Base-by-base conservation (phyloP, 139 green algal genomes). In the Chlorella sorokiniana region DNA sequence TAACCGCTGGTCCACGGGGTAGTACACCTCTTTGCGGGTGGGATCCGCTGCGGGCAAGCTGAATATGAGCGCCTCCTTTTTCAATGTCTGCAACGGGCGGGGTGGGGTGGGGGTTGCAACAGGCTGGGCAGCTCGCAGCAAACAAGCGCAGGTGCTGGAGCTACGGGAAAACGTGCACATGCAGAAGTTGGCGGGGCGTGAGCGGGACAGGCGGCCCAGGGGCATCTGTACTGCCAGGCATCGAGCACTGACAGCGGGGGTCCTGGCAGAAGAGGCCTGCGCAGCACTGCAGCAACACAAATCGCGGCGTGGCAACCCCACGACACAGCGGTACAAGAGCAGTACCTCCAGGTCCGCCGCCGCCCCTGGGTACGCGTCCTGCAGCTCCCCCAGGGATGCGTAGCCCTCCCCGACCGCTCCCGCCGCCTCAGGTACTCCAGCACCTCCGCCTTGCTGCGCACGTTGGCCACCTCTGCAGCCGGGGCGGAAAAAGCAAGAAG, bases 21-120 rank as follows among this genome's bases (percentile, higher is more conserved):
- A 88, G 48, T 82, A 64, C n/a, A 88, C 84, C 42, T 88, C 84
- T 18, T 72, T 68, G 25, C 74, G 45, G 4, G 78, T 27, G 27
- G 70, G 42, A 27, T 88, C 76, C 14, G 41, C 76, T 11, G 63
- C 69, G n/a, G 71, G 52, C 63, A 88, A 61, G 37, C 71, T 56
- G 1, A 80, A 44, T 23, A 88, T 29, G 31, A 74, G 61, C 20
- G 72, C 72, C 52, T 85, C 71, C 16, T n/a, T 20, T 37, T 83
- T 85, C 27, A 85, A 70, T 31, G 33, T 59, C 41, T 64, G 54
- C 42, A 62, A 23, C 51, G 45, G 33, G 40, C 75, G 31, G 23
- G 44, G 8, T 23, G 74, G n/a, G 4, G 4, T 20, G 20, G 56
- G 29, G n/a, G n/a, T n/a, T n/a, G n/a, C 48, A 77, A 83, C 22